Evolutionary conservation across 495 filamentous ascomycete species (phyloP).

Genomic region (Astrothelium macrocarpum): DNA sequence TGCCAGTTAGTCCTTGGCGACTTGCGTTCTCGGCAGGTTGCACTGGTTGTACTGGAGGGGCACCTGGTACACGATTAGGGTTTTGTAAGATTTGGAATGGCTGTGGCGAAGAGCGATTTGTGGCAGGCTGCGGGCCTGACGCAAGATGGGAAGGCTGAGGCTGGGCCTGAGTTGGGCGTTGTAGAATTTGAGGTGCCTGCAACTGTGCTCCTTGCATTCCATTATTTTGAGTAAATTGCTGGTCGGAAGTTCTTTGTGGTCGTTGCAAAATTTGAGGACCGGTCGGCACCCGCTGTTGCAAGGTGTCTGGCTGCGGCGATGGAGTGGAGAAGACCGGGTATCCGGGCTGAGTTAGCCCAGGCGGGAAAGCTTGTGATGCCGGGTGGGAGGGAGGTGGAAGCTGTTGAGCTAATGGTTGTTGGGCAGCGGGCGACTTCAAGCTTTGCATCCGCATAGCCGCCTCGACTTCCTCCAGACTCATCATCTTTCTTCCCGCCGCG

Average conservation of each 20-base stretch:
- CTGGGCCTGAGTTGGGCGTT: conserved; percentile 32
- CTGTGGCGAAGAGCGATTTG: conserved; percentile 32
- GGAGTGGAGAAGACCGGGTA: conserved; percentile 2
- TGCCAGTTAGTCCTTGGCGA: conserved; percentile 17
- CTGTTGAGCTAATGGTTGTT: conserved; percentile 16
- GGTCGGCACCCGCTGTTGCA: conserved; percentile 10
- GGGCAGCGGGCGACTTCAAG: conserved; percentile 36
- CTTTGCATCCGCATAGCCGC: conserved; percentile 73
- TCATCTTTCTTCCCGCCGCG: conserved; percentile 55
- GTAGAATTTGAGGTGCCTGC: conserved; percentile 41
- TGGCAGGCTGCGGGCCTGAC: conserved; percentile 30
- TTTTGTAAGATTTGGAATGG: conserved; percentile 42
- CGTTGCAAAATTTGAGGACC: conserved; percentile 32
- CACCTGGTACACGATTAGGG: conserved; percentile 35
- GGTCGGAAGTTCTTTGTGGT: conserved; percentile 21
- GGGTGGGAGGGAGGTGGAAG: conserved; percentile 24
- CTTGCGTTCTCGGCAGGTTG: conserved; percentile 24
- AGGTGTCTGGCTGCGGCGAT: conserved; percentile 4
- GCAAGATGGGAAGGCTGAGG: conserved; percentile 27
- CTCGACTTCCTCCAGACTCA: conserved; percentile 96
- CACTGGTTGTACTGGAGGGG: conserved; percentile 19
- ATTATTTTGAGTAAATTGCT: conserved; percentile 11
- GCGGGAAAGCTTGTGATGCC: not conserved
- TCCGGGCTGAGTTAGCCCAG: not conserved
- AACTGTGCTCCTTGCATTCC: conserved; percentile 19